phyloP scores from a whole-genome alignment of 2,329 filamentous ascomycete genomes.

The Didymella pinodella region DNA sequence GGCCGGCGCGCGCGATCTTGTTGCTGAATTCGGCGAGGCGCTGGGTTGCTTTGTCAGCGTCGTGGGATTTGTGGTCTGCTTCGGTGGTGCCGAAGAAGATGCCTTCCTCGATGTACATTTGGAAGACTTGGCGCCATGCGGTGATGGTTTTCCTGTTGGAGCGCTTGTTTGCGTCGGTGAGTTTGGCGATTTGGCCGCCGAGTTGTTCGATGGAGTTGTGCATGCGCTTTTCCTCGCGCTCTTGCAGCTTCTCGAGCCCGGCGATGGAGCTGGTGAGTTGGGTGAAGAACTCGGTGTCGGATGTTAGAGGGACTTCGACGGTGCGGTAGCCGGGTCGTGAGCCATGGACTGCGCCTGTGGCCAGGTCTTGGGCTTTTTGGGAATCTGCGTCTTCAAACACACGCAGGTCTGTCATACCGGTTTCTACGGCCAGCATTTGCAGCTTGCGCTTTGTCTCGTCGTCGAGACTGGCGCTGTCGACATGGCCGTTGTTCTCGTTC shows the following conservation, averaged over 20 bases:
- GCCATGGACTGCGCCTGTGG: conserved; percentile 8
- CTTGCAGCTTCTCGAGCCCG: conserved; percentile 72
- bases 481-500: conserved; percentile 70
- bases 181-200: conserved; percentile 68
- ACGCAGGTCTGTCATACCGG: conserved; percentile 53
- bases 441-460: conserved; percentile 70
- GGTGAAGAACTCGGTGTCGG: conserved; percentile 81
- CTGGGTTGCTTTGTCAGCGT: conserved; percentile 69
- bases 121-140: conserved; percentile 81
- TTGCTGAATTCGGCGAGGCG: conserved; percentile 76
- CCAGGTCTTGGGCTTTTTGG: conserved; percentile 4
- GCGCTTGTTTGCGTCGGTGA: conserved; percentile 70
- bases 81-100: conserved; percentile 85
- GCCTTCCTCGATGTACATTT: conserved; percentile 79
- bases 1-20: conserved; percentile 67
- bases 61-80: conserved; percentile 71
- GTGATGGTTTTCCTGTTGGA: conserved; percentile 71
- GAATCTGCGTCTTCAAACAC: conserved; percentile 35
- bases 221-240: conserved; percentile 70
- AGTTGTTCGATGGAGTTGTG: conserved; percentile 69
- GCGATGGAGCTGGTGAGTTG: conserved; percentile 75
- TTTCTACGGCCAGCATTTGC: conserved; percentile 64
- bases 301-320: conserved; percentile 78
- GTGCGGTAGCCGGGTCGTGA: conserved; percentile 47
- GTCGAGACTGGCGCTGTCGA: conserved; percentile 73